Conservation (phyloP, 1,284 basidiomycete genomes). For the Sutorius eximius region DNA sequence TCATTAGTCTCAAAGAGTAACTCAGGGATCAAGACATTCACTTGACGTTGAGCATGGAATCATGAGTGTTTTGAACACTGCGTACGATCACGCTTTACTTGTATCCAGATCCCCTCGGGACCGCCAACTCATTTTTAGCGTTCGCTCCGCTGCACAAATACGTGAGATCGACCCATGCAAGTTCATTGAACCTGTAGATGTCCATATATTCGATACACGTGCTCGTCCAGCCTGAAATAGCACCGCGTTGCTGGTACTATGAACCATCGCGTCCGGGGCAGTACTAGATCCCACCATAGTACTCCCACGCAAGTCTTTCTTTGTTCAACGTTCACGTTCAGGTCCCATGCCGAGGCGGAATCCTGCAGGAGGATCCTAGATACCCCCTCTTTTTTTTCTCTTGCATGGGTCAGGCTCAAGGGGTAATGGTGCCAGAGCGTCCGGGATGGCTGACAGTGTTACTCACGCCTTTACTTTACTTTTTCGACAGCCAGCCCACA, state of each 20-base stretch:
- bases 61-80: not conserved
- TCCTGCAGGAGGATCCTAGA: constrained; percentile 9
- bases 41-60: not conserved
- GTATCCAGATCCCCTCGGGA: not conserved
- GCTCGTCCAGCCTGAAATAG: not conserved
- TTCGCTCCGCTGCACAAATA: not conserved
- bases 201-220: no score
- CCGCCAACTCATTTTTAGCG: not conserved
- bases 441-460: no score
- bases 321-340: no score
- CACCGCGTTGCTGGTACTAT: no score
- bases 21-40: not conserved
- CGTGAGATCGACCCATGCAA: not conserved
- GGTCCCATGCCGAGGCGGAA: constrained; percentile 8
- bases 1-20: not conserved
- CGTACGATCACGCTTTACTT: not conserved
- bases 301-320: not conserved
- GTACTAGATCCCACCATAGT: no score
- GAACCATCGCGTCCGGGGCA: no score
- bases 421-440: constrained; percentile 4
- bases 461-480: no score
- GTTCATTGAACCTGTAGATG: not conserved
- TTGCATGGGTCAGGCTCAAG: not conserved
- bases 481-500: no score
- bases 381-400: no score